Percentiles rank a stretch among this genome's conserved stretches.
phyloP scores from a whole-genome alignment of 2,329 filamentous ascomycete species.

The Thermothelomyces thermophilus region DNA sequence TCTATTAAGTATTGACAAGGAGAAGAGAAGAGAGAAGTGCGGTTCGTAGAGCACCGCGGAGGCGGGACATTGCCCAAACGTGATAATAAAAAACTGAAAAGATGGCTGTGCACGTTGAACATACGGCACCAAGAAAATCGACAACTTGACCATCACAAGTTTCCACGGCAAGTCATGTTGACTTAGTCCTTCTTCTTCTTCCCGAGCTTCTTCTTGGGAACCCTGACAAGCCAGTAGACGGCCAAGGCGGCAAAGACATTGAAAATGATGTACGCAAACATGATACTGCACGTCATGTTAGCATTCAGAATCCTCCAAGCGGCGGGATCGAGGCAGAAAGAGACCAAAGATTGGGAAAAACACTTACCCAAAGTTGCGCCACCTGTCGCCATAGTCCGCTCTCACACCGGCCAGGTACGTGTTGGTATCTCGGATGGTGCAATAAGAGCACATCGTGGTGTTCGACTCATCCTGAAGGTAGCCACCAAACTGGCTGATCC shows the following conservation, averaged over 20 bases:
- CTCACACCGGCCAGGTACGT: constrained; percentile 41
- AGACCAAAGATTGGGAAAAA: neutral
- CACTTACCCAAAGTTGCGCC: constrained; percentile 56
- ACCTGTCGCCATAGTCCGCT: constrained; percentile 51
- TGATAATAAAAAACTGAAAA: neutral
- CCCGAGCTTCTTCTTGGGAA: constrained; percentile 31
- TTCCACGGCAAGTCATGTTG: neutral
- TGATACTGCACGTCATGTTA: constrained; percentile 2
- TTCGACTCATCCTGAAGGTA: constrained; percentile 45
- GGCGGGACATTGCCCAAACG: neutral
- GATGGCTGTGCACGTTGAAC: neutral
- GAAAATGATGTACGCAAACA: constrained; percentile 41
- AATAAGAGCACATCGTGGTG: constrained; percentile 50
- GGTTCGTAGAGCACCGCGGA: neutral
- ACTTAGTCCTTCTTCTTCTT: constrained; percentile 21
- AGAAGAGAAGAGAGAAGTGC: neutral
- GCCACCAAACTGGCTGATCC: constrained; percentile 44
- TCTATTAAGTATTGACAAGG: neutral
- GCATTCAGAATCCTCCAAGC: neutral
- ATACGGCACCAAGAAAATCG: constrained; percentile 32
- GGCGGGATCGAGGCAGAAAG: no score
- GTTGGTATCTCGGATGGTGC: constrained; percentile 47
- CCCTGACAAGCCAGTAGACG: constrained; percentile 41
- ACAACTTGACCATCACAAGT: no score
- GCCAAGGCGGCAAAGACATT: constrained; percentile 43